Evolutionary conservation across 768 basidiomycete genomes (phyloP), one percentile per base, ranked within the genome.

Genomic region (Leccinum ochraceum): DNA sequence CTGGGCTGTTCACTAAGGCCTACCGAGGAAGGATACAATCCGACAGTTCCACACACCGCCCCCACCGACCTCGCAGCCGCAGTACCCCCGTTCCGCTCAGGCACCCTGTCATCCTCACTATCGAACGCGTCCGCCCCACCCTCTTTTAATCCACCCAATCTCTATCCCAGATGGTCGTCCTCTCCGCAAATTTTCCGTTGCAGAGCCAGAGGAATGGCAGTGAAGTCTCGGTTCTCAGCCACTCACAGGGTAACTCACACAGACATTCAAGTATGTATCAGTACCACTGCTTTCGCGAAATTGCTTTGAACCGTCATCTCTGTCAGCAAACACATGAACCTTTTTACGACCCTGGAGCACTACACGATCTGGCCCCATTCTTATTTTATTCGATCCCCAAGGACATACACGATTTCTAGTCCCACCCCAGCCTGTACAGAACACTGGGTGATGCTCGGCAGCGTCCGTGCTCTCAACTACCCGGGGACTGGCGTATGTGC

Each of bases 401-500:
- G 34, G 34, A 36, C 34, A 36, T 36, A 14, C 34, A 36, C 2
- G 34, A 14, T 14, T 36, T 13, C 34, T 36, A 36, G 34, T 36
- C 34, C 34, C 34, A 13, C 34, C 5, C 34, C 0, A 36, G 13
- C 13, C 32, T 34, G 32, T 34, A 34, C 13, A 11, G 82, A 88
- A 48, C 80, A 82, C 37, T 86, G 87, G 79, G 71, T 77, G 22
- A 85, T 95, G 78, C 79, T 92, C 36, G 89, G 88, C 0, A 85
- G 80, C 49, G 84, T 84, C 14, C 87, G 85, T 62, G 76, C 83
- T 22, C 87, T 0, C 87, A 92, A 0, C 77, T 98, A 2, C 83
- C 90, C 0, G 97, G 98, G 74, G 97, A 98, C 68, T 98, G 95
- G 94, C 92, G 90, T 67, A 71, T 34, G 65, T 83, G 96, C 36